These are phyloP conservation scores for Aspergillus kassunensis DNA, from an alignment of 495 filamentous ascomycete species.

Conservation along the genomic window DNA sequence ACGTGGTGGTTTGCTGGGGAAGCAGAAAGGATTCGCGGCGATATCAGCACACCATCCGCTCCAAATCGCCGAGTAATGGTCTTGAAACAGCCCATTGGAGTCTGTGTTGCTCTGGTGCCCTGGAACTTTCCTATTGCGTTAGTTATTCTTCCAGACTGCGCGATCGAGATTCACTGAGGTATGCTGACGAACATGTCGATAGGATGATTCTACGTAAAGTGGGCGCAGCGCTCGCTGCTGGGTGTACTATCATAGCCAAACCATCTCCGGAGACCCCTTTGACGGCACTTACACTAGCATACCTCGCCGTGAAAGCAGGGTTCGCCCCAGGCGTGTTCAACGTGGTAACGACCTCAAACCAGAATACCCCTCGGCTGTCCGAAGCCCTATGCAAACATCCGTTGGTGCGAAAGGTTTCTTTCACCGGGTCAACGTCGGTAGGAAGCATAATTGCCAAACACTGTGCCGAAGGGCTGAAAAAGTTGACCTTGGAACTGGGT, in stretches of 20 bases:
- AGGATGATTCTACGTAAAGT: conserved; percentile 68
- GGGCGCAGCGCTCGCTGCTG: conserved; percentile 64
- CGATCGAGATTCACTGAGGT: too few species aligned
- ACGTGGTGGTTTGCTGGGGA: conserved; percentile 51
- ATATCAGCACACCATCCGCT: conserved; percentile 27
- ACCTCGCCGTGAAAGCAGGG: conserved; percentile 50
- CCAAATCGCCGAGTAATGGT: conserved; percentile 39
- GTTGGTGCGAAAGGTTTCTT: conserved; percentile 48
- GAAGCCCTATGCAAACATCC: conserved; percentile 18
- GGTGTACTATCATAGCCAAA: conserved; percentile 60
- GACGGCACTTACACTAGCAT: conserved; percentile 47
- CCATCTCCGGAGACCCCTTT: conserved; percentile 61
- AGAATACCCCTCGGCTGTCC: neutral
- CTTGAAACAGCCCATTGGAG: conserved; percentile 66
- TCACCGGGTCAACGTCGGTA: conserved; percentile 30
- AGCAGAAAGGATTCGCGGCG: conserved; percentile 45
- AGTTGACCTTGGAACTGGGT: conserved; percentile 84
- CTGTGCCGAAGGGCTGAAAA: conserved; percentile 59
- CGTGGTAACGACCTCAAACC: conserved; percentile 22
- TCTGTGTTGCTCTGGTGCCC: conserved; percentile 57
- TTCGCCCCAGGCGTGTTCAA: conserved; percentile 34
- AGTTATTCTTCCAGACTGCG: too few species aligned
- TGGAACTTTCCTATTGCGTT: conserved; percentile 63
- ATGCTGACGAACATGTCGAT: too few species aligned
- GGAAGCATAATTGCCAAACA: conserved; percentile 35